Evolutionary conservation across 2,329 filamentous ascomycete species (phyloP).

Genomic region (Fusarium pilosicola): DNA sequence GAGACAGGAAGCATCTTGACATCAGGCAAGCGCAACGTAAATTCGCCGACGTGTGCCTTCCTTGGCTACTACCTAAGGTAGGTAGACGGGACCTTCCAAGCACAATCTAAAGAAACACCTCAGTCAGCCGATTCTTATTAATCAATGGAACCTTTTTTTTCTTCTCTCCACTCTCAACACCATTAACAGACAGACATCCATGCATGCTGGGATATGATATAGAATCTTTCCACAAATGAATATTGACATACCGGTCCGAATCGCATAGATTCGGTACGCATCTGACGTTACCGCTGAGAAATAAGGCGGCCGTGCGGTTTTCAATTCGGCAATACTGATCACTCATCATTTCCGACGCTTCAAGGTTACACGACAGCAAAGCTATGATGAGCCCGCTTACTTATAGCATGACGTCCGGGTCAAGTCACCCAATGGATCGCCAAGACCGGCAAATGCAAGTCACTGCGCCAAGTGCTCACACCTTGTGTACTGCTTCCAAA

Average conservation of each 20-base stretch:
- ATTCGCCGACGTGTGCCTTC: not conserved
- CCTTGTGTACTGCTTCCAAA: conserved; percentile 21
- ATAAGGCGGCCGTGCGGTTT: not conserved
- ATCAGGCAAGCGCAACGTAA: not conserved
- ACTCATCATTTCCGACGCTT: conserved; percentile 5
- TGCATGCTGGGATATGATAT: not conserved
- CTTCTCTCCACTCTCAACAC: conserved; percentile 3
- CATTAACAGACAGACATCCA: not conserved
- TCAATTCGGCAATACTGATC: conserved; percentile 4
- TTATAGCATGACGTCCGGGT: conserved; percentile 39
- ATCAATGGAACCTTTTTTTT: not conserved
- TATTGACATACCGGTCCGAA: conserved; percentile 15
- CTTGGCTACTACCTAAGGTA: not conserved
- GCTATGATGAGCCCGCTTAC: conserved; percentile 4
- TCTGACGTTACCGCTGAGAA: not conserved
- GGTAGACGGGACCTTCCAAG: not conserved
- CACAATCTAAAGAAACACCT: not conserved
- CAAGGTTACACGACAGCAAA: conserved; percentile 18
- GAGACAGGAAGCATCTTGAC: not conserved
- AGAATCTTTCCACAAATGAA: not conserved
- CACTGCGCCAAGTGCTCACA: conserved; percentile 29
- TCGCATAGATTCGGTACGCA: conserved; percentile 16
- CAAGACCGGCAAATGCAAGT: conserved; percentile 34
- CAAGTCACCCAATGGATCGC: conserved; percentile 37
- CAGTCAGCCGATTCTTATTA: not conserved